These are phyloP conservation scores for Poterioochromonas sp. DNA, from an alignment of 352 stramenopile genomes.

Conservation along the genomic window DNA sequence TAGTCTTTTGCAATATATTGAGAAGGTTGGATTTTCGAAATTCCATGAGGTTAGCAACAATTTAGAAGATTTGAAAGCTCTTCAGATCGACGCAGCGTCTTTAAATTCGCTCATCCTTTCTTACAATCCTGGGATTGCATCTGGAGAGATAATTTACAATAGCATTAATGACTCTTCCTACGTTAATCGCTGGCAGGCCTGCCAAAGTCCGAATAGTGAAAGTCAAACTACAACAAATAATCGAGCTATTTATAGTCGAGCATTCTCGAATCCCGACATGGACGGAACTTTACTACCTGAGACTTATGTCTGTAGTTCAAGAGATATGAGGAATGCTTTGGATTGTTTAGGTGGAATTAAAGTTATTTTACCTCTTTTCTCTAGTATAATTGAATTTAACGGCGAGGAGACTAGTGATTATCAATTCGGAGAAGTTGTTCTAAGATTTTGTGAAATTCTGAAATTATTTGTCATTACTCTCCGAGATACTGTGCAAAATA, in stretches of 20 bases:
- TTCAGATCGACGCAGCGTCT: too few species aligned
- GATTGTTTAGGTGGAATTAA: constrained; percentile 43
- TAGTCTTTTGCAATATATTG: constrained; percentile 34
- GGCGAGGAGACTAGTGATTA: background rate
- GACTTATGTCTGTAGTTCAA: constrained; percentile 35
- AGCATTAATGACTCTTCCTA: too few species aligned
- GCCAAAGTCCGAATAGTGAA: too few species aligned
- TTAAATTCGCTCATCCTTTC: constrained; percentile 43
- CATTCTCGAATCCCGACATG: too few species aligned
- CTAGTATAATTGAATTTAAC: constrained; percentile 17
- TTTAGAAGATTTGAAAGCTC: too few species aligned
- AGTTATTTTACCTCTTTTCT: constrained; percentile 40
- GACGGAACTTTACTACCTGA: constrained; percentile 34
- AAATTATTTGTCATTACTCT: constrained; percentile 35
- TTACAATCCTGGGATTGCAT: constrained; percentile 45
- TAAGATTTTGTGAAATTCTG: constrained; percentile 35
- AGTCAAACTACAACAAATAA: too few species aligned
- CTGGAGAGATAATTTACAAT: too few species aligned
- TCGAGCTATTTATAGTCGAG: too few species aligned
- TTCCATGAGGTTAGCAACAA: too few species aligned
- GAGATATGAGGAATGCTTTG: constrained; percentile 39
- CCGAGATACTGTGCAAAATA: constrained; percentile 38
- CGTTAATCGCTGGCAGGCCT: too few species aligned
- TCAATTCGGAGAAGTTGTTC: background rate
- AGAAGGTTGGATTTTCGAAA: constrained; percentile 38